phyloP scores from a whole-genome alignment of 139 green algal species.

The Chlamydomonas asymmetrica region DNA sequence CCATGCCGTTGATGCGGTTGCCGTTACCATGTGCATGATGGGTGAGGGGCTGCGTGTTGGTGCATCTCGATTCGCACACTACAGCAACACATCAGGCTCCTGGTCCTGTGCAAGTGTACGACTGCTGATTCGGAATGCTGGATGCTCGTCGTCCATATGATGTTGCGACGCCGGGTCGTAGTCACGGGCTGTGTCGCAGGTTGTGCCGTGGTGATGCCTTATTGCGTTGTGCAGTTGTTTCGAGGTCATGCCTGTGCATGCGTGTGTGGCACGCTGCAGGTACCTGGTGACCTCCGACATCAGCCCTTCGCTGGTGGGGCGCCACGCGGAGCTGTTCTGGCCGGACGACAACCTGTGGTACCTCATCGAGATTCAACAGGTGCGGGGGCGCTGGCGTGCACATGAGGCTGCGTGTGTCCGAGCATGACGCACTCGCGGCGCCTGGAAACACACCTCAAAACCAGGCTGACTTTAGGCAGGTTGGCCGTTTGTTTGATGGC shows the following conservation, averaged over 20 bases:
- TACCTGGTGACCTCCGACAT: slow-evolving; percentile 69
- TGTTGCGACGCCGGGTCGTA: slow-evolving; percentile 37
- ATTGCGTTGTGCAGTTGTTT: too few species aligned
- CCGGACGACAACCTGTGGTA: slow-evolving; percentile 86
- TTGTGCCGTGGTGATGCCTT: not conserved
- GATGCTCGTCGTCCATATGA: slow-evolving; percentile 7
- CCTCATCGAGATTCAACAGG: slow-evolving; percentile 74
- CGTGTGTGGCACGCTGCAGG: too few species aligned
- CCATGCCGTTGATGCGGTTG: too few species aligned
- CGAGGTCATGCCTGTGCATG: too few species aligned
- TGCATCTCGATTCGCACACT: too few species aligned
- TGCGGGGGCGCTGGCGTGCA: too few species aligned
- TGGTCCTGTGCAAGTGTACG: too few species aligned
- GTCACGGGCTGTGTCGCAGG: slow-evolving; percentile 41
- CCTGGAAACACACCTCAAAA: slow-evolving; percentile 30
- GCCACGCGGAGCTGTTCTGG: slow-evolving; percentile 86
- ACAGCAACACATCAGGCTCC: too few species aligned
- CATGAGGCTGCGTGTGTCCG: too few species aligned
- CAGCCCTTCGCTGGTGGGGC: slow-evolving; percentile 56
- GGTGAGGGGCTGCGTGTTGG: too few species aligned
- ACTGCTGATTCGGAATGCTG: not conserved
- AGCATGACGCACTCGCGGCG: too few species aligned
- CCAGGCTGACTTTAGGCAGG: not conserved
- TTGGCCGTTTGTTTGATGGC: not conserved
- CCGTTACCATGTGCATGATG: too few species aligned